These are phyloP conservation scores for Phlebopus sp. DNA, from an alignment of 1,284 basidiomycete species.

Conservation along the genomic window DNA sequence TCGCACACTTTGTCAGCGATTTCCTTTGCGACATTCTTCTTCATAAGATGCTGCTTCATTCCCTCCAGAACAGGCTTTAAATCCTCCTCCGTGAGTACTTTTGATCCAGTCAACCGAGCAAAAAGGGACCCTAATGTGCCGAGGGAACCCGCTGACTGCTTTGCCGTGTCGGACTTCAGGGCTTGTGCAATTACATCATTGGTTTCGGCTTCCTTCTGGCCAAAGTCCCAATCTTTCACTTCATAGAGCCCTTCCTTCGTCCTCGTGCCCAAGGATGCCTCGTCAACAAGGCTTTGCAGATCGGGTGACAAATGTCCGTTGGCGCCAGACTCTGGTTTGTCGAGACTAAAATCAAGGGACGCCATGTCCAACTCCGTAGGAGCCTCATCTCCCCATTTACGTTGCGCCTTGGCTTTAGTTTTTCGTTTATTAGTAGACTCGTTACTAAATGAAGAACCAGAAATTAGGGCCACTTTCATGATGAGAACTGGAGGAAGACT, in stretches of 20 bases:
- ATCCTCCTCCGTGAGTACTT: slow-evolving; percentile 80
- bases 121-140: slow-evolving; percentile 75
- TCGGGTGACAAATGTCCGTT: slow-evolving; percentile 44
- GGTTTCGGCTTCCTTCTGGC: slow-evolving; percentile 42
- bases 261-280: slow-evolving; percentile 76
- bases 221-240: slow-evolving; percentile 89
- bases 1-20: slow-evolving; percentile 95
- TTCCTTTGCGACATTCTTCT: slow-evolving; percentile 97
- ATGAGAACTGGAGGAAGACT: slow-evolving; percentile 39
- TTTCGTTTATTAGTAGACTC: slow-evolving; percentile 64
- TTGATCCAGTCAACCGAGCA: slow-evolving; percentile 81
- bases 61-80: slow-evolving; percentile 85
- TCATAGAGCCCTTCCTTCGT: slow-evolving; percentile 89
- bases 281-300: slow-evolving; percentile 67
- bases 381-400: slow-evolving; percentile 88
- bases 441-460: slow-evolving; percentile 43
- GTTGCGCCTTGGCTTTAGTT: slow-evolving; percentile 70
- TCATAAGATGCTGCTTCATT: slow-evolving; percentile 98
- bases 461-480: neutral
- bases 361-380: slow-evolving; percentile 85
- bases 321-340: slow-evolving; percentile 41
- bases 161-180: slow-evolving; percentile 39
- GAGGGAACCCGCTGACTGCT: slow-evolving; percentile 45
- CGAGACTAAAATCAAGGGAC: slow-evolving; percentile 79
- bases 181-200: slow-evolving; percentile 61